phyloP scores from a whole-genome alignment of 2,329 filamentous ascomycete species.

The Beauveria medogensis region DNA sequence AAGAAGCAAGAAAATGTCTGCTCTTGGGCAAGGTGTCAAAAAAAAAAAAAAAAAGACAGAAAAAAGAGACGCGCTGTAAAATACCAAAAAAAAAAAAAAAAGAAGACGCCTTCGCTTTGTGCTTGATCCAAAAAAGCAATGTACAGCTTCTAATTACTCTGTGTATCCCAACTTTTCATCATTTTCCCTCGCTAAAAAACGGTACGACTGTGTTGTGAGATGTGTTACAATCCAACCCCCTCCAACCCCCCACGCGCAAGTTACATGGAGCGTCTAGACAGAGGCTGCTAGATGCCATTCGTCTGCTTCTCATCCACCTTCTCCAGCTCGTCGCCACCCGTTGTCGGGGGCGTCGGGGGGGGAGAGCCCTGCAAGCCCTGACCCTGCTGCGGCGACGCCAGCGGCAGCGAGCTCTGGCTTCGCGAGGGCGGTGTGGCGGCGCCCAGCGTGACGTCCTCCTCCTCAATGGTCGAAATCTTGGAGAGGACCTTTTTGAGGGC shows the following conservation, averaged over 20 bases:
- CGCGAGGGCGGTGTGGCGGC: background rate
- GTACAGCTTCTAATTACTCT: background rate
- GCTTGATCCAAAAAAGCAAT: background rate
- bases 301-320: background rate
- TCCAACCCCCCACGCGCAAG: background rate
- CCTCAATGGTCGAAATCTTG: conserved; percentile 73
- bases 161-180: background rate
- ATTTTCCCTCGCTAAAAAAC: background rate
- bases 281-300: background rate
- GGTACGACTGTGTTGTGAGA: background rate
- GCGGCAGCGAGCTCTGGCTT: background rate
- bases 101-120: conserved; percentile 5
- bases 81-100: background rate
- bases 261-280: background rate
- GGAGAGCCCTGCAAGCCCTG: background rate
- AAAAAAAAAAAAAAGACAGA: background rate
- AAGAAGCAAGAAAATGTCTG: background rate
- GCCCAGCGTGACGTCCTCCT: conserved; percentile 39
- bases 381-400: background rate
- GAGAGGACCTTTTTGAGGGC: conserved; percentile 80
- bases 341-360: background rate
- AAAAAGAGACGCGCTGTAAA: background rate
- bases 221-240: background rate
- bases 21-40: background rate
- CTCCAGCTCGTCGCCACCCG: background rate